phyloP scores from a whole-genome alignment of 1,139 yeast species.

The Debaryomyces coudertii region DNA sequence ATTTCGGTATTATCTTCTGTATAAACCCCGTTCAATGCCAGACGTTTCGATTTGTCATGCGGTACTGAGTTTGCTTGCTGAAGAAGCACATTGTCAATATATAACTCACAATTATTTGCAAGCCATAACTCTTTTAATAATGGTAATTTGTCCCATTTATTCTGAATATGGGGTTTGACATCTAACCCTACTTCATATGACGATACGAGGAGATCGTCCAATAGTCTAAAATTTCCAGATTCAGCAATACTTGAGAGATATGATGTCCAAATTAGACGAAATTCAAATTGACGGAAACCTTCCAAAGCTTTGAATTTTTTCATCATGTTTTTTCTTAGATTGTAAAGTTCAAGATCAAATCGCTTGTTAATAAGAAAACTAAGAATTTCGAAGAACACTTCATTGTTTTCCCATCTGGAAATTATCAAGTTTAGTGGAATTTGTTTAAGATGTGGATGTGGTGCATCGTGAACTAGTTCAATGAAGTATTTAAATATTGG shows the following conservation, averaged over 20 bases:
- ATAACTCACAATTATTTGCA: conserved; percentile 15
- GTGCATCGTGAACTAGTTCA: conserved; percentile 38
- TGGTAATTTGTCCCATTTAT: conserved; percentile 18
- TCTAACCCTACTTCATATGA: conserved; percentile 20
- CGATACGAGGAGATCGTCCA: conserved; percentile 24
- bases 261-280: conserved; percentile 23
- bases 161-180: conserved; percentile 19
- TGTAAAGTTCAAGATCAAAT: conserved; percentile 26
- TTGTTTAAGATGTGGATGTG: conserved; percentile 32
- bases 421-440: conserved; percentile 24
- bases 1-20: not conserved
- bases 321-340: conserved; percentile 23
- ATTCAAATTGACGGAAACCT: conserved; percentile 21
- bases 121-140: conserved; percentile 15
- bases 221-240: conserved; percentile 14
- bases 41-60: not conserved
- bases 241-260: conserved; percentile 20
- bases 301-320: conserved; percentile 15
- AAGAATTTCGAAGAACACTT: conserved; percentile 22
- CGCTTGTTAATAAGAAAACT: conserved; percentile 25
- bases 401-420: conserved; percentile 20
- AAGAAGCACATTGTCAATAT: conserved; percentile 8
- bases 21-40: not conserved
- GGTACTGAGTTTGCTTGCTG: not conserved
- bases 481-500: conserved; percentile 36